phyloP scores from a whole-genome alignment of 768 basidiomycete genomes.

The Tulasnella sp. region DNA sequence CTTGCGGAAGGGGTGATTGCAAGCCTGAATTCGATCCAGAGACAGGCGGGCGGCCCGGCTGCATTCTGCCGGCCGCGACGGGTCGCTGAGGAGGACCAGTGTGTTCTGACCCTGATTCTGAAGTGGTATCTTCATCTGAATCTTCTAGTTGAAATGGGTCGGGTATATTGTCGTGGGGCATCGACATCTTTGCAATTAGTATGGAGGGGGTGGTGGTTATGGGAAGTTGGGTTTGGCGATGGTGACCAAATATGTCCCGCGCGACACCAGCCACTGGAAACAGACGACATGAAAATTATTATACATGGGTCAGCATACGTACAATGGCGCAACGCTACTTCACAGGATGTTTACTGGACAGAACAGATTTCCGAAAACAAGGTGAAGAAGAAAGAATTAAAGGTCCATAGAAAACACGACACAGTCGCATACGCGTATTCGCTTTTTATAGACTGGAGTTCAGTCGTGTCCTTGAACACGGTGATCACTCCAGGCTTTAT shows the following conservation, averaged over 20 bases:
- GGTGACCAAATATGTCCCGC: neutral
- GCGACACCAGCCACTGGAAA: neutral
- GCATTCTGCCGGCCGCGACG: neutral
- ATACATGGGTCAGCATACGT: neutral
- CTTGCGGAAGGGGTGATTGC: conserved; percentile 5
- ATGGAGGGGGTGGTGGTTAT: neutral
- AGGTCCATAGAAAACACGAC: neutral
- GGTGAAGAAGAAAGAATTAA: neutral
- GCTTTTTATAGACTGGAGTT: neutral
- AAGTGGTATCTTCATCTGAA: conserved; percentile 17
- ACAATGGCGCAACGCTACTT: neutral
- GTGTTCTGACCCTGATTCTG: conserved; percentile 11
- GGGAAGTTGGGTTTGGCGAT: neutral
- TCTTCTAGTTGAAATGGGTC: conserved; percentile 31
- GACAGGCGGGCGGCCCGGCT: neutral
- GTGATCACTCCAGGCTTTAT: neutral
- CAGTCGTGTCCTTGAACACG: neutral
- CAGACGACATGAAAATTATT: neutral
- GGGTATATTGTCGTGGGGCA: conserved; percentile 17
- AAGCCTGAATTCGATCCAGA: neutral
- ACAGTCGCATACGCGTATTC: neutral
- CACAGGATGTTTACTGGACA: neutral
- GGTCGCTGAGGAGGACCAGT: neutral
- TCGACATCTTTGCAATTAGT: neutral
- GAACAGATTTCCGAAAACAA: neutral